Evolutionary conservation across 2,329 filamentous ascomycete species (phyloP).

Genomic region (Thielaviopsis musarum): DNA sequence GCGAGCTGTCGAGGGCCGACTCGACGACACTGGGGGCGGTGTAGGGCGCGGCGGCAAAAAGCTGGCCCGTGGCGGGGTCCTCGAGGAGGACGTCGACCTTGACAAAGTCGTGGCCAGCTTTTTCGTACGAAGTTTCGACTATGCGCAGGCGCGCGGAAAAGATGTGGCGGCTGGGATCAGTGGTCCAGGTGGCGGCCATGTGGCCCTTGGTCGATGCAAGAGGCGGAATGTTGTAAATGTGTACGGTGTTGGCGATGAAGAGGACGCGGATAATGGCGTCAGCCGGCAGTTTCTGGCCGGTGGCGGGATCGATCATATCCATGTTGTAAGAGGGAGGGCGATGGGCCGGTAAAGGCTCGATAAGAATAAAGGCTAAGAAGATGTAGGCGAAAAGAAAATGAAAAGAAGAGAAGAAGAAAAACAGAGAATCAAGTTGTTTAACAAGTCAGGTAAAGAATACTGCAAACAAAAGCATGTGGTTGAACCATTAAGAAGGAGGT

Average conservation of each 20-base stretch:
- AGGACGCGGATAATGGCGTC: constrained; percentile 76
- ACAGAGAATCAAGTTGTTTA: neutral
- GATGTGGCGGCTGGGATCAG: constrained; percentile 54
- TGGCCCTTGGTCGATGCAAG: constrained; percentile 64
- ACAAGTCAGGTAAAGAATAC: neutral
- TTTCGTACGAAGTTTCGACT: constrained; percentile 51
- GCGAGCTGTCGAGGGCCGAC: constrained; percentile 58
- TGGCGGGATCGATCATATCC: constrained; percentile 54
- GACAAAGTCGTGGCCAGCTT: constrained; percentile 31
- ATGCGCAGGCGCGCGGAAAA: constrained; percentile 72
- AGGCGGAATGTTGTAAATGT: constrained; percentile 79
- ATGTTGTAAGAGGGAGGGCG: constrained; percentile 22
- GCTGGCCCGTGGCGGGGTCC: constrained; percentile 51
- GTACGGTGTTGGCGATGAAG: constrained; percentile 56
- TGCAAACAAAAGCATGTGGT: neutral
- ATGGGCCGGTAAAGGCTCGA: neutral
- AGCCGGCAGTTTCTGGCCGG: constrained; percentile 46
- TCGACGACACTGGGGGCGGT: constrained; percentile 49
- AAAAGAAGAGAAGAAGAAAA: neutral
- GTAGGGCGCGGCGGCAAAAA: constrained; percentile 78
- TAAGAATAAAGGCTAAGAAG: neutral
- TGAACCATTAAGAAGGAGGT: neutral
- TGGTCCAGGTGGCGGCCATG: constrained; percentile 61
- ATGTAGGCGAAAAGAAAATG: neutral
- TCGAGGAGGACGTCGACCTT: constrained; percentile 66